Base-by-base conservation (phyloP, 352 stramenopile species). In the Thraustochytrium striatum region DNA sequence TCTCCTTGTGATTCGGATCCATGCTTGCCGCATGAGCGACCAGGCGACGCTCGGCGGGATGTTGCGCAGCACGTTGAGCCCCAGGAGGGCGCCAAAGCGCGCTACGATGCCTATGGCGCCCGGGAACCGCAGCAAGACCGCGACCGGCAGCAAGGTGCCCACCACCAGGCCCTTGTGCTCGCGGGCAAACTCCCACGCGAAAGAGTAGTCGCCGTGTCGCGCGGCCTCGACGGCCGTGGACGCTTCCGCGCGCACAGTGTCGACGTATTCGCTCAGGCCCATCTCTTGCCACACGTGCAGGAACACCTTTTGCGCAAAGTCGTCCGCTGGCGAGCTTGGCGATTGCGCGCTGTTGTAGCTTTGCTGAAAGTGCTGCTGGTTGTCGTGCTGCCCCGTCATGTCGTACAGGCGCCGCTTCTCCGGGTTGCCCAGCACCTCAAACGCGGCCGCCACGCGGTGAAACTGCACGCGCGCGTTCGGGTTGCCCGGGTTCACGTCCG, bases 401-500 rank as follows among this genome's bases (percentile, higher is more conserved):
- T 98, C 92, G 85, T 97, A 97, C 72, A 93, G 87, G 79, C 95
- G 82, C 30, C 94, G 89, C 85, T 97, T 96, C 38, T 97, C 90
- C 33, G 95, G 90, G 78, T 95, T 88, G 28, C 90, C 89, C 30
- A 97, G 84, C 44, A 97, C 87, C 82, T 97, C 93, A 90, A 94
- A 97, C 1, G 93, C 93, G 72, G 97, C 91, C 3, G 90, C 94
- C 8, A 92, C 90, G 69, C 96, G 91, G 0, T 91, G 90, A 82
- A 97, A 97, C 87, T 96, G 97, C 75, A 94, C 90, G 47, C 89
- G 86, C 0, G 92, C 90, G 53, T 95, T 79, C 53, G 90, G 89
- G 72, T 96, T 90, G 53, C 91, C 87, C 81, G 97, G 97, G 86
- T 98, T 98, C 58, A 79, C 21, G 95, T 99, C 96, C 7, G 96